Evolutionary conservation across 2,329 filamentous ascomycete genomes (phyloP), one percentile per base, ranked within the genome.

Genomic region (Pestalotiopsis fici): DNA sequence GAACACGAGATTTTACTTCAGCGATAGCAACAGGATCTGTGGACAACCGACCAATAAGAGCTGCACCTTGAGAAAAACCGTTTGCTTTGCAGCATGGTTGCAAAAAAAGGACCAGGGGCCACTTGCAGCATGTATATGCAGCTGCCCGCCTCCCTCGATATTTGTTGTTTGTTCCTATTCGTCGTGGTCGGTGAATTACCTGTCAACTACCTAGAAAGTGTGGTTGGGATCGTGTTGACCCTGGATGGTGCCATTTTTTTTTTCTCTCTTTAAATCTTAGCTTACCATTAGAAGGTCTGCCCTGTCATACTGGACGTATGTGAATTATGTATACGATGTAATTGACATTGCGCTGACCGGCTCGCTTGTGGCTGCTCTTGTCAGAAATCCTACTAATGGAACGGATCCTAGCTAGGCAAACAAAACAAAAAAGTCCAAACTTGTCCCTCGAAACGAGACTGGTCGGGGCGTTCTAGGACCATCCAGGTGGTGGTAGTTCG

Each of bases 61-160:
- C 18, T 31, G 31, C 27, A 12, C 28, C 9, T 7, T 35, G 31
- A 35, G 31, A 6, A 35, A 27, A 31, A 31, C 57, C 27, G 57
- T 60, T 37, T 60, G 57, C 27, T 31, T 60, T 27, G 25, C 27
- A 31, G 57, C 18, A 31, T 37, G 27, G 27, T 18, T 35, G 31
- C n/a, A 13, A 18, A 13, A 60, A 57, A 6, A 23, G 13, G 12
- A 25, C 55, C n/a, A 60, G 28, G 43, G 43, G 15, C 57, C 15
- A 18, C 57, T n/a, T 60, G 57, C 57, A 60, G 57, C n/a, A 60
- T 60, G 31, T 35, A 35, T 35, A 35, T 35, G 57, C 57, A 31
- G 57, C 9, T 60, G 57, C 57, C 57, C 57, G 57, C 57, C 57
- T 37, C 57, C 57, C 57, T 21, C 43, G 43, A 60, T 35, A 35